phyloP scores from a whole-genome alignment of 1,284 basidiomycete species.

The Cryptococcus sp. region DNA sequence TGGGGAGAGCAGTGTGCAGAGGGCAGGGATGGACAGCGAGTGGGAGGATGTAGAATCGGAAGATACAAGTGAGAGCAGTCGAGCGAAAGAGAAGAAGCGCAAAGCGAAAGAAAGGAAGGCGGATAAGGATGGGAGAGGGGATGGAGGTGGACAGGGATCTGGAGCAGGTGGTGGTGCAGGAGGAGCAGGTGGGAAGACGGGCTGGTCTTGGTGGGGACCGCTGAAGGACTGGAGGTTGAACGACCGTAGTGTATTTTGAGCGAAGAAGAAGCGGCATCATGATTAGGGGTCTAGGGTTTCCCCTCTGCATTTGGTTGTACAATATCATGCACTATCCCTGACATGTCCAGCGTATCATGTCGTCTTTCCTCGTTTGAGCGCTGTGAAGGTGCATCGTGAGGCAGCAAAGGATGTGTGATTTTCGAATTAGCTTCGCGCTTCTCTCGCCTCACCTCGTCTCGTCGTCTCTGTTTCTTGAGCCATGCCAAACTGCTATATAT shows the following conservation, averaged over 20 bases:
- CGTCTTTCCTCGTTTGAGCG: no score
- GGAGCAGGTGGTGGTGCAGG: conserved; percentile 1
- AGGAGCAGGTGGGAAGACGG: conserved; percentile 1
- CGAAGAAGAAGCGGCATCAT: not conserved
- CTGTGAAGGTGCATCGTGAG: no score
- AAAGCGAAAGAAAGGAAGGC: conserved; percentile 2
- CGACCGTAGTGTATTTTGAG: conserved; percentile 25
- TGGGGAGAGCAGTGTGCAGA: no score
- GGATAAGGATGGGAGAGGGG: conserved; percentile 1
- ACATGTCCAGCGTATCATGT: no score
- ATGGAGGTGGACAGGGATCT: conserved; percentile 9
- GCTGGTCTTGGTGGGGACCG: conserved; percentile 46
- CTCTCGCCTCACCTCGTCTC: no score
- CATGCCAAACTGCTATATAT: no score
- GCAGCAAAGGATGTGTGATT: no score
- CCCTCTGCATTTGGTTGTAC: not conserved
- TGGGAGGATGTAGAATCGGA: conserved; percentile 27
- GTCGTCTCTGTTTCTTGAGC: no score
- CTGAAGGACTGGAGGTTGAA: conserved; percentile 38
- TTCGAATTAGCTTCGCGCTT: no score
- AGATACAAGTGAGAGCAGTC: not conserved
- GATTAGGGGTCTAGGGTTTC: not conserved
- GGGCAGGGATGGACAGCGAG: conserved; percentile 12
- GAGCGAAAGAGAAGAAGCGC: conserved; percentile 1
- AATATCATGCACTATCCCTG: no score